phyloP scores from a whole-genome alignment of 2,329 filamentous ascomycete genomes.

The Talaromyces piceae region DNA sequence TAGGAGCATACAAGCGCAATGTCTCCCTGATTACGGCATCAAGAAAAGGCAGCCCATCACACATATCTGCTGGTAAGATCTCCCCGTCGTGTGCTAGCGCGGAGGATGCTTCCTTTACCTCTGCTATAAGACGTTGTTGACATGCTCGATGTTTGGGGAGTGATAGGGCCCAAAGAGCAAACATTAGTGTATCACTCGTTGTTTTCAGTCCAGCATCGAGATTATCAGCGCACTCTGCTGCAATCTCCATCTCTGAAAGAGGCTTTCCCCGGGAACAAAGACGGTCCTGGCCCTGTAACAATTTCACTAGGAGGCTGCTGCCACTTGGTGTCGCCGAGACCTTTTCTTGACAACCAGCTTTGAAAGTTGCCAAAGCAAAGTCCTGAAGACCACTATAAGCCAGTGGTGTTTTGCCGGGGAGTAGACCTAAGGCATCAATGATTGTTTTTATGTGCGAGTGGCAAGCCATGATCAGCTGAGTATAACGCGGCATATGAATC shows the following conservation, averaged over 20 bases:
- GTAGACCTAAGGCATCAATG: not conserved
- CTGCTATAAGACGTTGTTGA: not conserved
- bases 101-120: not conserved
- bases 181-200: conserved; percentile 5
- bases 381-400: not conserved
- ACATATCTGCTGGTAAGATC: not conserved
- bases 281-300: not conserved
- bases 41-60: not conserved
- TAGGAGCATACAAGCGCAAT: conserved; percentile 2
- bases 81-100: not conserved
- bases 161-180: not conserved
- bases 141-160: not conserved
- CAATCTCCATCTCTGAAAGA: not conserved
- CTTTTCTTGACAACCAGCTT: not conserved
- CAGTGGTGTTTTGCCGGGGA: not conserved
- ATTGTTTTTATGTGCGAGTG: not conserved
- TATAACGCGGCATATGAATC: not conserved
- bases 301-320: not conserved
- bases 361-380: not conserved
- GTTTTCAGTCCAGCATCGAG: conserved; percentile 2
- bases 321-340: not conserved
- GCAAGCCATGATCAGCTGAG: not conserved
- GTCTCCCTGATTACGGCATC: conserved; percentile 1
- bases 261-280: not conserved
- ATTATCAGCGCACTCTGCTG: conserved; percentile 1